phyloP scores from a whole-genome alignment of 176 grass and related monocot species.

The Pontederia crassipes region DNA sequence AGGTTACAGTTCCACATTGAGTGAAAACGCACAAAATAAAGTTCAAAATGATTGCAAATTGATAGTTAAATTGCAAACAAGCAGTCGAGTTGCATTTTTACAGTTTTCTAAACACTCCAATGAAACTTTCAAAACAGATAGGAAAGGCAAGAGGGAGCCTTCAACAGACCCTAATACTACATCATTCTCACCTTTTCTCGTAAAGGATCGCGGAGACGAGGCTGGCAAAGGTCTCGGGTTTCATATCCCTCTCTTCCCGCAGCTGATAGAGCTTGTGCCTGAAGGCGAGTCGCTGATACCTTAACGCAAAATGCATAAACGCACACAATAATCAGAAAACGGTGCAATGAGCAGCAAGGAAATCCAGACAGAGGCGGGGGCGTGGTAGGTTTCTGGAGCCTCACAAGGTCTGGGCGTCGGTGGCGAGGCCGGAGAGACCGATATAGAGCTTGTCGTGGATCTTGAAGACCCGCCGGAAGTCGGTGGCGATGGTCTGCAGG shows the following conservation, averaged over 20 bases:
- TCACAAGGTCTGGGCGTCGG: not conserved
- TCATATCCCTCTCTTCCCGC: constrained; percentile 77
- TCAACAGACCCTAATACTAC: too few relatives aligned
- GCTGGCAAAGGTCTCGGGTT: constrained; percentile 56
- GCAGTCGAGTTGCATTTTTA: too few relatives aligned
- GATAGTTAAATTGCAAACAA: too few relatives aligned
- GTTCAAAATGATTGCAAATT: too few relatives aligned
- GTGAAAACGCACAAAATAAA: too few relatives aligned
- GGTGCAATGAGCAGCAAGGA: not conserved
- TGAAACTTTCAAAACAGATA: too few relatives aligned
- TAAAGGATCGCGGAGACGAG: constrained; percentile 65
- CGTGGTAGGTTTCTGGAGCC: not conserved
- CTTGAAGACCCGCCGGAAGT: constrained; percentile 88
- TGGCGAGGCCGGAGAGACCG: constrained; percentile 64
- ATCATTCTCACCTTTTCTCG: constrained; percentile 40
- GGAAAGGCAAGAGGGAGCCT: too few relatives aligned
- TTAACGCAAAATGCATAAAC: constrained; percentile 9
- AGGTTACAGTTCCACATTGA: too few relatives aligned
- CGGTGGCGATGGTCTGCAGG: constrained; percentile 82
- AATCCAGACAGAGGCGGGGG: not conserved
- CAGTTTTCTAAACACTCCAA: too few relatives aligned
- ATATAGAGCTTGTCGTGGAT: constrained; percentile 87
- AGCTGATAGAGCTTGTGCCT: constrained; percentile 59
- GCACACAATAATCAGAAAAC: not conserved
- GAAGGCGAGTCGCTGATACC: constrained; percentile 54